Evolutionary conservation across 2,329 filamentous ascomycete genomes (phyloP).

Genomic region (Talaromyces sp.): DNA sequence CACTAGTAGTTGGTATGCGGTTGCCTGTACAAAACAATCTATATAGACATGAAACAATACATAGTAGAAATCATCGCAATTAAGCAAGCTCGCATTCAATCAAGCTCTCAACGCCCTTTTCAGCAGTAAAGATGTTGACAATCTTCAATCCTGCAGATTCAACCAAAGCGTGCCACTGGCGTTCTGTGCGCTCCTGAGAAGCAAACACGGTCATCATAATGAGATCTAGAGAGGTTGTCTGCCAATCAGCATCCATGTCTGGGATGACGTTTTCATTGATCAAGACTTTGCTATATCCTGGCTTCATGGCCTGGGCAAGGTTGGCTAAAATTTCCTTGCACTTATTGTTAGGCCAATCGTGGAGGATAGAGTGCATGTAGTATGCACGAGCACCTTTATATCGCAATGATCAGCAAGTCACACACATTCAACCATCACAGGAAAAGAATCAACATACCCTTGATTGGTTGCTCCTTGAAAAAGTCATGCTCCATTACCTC

Average conservation of each 20-base stretch:
- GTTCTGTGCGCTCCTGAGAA: conserved; percentile 16
- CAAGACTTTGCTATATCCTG: conserved; percentile 31
- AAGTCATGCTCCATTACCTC: conserved; percentile 46
- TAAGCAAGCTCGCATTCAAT: conserved; percentile 19
- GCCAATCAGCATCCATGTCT: conserved; percentile 31
- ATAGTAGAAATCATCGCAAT: neutral
- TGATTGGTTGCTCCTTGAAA: conserved; percentile 45
- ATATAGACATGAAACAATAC: neutral
- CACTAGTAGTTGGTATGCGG: neutral
- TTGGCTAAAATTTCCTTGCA: conserved; percentile 33
- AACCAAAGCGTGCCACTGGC: conserved; percentile 16
- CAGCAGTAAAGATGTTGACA: conserved; percentile 25
- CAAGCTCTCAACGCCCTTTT: conserved; percentile 18
- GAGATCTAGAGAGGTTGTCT: conserved; percentile 32
- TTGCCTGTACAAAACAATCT: neutral
- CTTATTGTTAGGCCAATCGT: conserved; percentile 35
- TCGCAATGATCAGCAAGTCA: neutral
- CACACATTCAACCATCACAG: neutral
- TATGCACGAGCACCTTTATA: conserved; percentile 35
- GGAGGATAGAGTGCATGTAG: conserved; percentile 35
- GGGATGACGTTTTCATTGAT: conserved; percentile 33
- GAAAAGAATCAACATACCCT: conserved; percentile 28
- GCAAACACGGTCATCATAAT: conserved; percentile 18
- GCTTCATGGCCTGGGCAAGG: conserved; percentile 23
- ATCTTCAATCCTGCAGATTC: conserved; percentile 25